Evolutionary conservation across 2,329 filamentous ascomycete genomes (phyloP).

Genomic region (Apiospora marii): DNA sequence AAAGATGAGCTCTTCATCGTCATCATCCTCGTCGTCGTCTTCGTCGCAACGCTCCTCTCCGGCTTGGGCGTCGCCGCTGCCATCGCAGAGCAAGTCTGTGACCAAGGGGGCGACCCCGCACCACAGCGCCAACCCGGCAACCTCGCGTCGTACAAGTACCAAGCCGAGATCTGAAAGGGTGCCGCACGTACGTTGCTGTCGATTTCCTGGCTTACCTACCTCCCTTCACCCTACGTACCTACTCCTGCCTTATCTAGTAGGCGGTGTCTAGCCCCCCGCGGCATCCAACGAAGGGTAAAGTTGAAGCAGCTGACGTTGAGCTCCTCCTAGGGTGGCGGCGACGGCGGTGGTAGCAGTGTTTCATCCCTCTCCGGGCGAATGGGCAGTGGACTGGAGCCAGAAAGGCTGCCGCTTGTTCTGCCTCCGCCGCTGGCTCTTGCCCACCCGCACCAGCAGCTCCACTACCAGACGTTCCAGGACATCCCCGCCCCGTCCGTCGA

Average conservation of each 20-base stretch:
- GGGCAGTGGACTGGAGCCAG: not conserved
- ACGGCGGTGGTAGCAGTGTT: not conserved
- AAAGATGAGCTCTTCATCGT: slow-evolving; percentile 1
- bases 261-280: not conserved
- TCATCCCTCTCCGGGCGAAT: not conserved
- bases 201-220: not conserved
- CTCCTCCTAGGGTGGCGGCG: not conserved
- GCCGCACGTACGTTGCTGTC: slow-evolving; percentile 4
- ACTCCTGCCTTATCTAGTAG: not conserved
- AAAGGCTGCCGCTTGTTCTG: not conserved
- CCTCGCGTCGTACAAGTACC: slow-evolving; percentile 16
- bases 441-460: slow-evolving; percentile 14
- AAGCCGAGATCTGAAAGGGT: not conserved
- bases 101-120: slow-evolving; percentile 3
- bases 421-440: not conserved
- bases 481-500: slow-evolving; percentile 16
- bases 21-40: not conserved
- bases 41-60: not conserved
- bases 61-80: not conserved
- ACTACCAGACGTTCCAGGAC: slow-evolving; percentile 25
- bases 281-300: not conserved
- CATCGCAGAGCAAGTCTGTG: not conserved
- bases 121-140: not conserved
- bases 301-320: not conserved
- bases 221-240: no score